A percentile compares a stretch with the other conserved stretches of the same genome.
phyloP scores from a whole-genome alignment of 164 flowering plant species.

The Saururus chinensis region DNA sequence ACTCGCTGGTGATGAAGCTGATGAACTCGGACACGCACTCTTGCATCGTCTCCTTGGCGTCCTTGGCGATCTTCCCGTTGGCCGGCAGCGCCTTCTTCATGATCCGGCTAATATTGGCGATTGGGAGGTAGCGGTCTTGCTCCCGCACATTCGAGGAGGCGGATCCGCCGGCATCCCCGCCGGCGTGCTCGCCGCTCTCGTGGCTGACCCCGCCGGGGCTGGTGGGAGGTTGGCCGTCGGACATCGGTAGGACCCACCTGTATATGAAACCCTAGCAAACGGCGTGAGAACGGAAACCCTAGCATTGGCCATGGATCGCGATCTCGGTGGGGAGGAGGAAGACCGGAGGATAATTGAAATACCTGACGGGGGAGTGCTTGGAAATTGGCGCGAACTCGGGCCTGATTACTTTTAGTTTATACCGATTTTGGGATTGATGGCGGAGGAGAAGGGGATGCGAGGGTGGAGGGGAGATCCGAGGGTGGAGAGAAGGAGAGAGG shows the following conservation, averaged over 20 bases:
- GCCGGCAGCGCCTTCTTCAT: conserved; percentile 40
- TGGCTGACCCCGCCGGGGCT: conserved; percentile 35
- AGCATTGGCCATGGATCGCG: conserved; percentile 4
- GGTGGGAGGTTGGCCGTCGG: conserved; percentile 17
- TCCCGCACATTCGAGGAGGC: conserved; percentile 22
- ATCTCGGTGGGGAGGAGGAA: conserved; percentile 3
- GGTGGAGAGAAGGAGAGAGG: conserved; percentile 25
- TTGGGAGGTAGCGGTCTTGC: conserved; percentile 34
- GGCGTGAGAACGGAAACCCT: conserved; percentile 9
- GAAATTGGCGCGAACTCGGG: conserved; percentile 20
- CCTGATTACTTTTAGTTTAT: too few species aligned
- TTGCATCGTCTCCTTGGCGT: conserved; percentile 38
- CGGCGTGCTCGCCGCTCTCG: conserved; percentile 27
- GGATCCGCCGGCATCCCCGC: conserved; percentile 2
- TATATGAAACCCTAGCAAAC: conserved; percentile 9
- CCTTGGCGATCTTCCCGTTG: conserved; percentile 37
- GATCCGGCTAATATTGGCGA: conserved; percentile 36
- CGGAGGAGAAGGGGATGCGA: conserved; percentile 1
- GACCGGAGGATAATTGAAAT: conserved; percentile 1
- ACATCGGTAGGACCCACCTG: conserved; percentile 16
- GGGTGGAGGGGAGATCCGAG: conserved; percentile 21
- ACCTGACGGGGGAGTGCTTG: too few species aligned
- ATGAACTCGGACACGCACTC: conserved; percentile 39
- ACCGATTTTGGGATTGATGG: neutral
- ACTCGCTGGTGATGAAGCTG: conserved; percentile 41